Conservation (phyloP, 176 grass and related monocot species). For the Oryza glaberrima region DNA sequence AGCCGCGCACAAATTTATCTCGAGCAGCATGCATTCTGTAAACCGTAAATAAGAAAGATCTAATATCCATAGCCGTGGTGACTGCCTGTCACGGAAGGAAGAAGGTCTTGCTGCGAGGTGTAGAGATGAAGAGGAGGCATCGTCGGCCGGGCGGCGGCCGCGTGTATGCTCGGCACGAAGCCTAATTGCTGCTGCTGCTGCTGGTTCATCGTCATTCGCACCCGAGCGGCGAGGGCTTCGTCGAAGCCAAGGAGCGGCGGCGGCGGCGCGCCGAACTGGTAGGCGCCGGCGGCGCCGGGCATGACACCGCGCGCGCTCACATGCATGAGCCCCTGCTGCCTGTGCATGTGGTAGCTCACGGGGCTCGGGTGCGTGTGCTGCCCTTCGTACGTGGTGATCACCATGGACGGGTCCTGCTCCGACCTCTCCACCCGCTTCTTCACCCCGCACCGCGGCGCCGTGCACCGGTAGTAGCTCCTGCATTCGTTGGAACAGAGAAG, state of each 20-base stretch:
- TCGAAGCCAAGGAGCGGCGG: not conserved
- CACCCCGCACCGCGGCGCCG: constrained; percentile 67
- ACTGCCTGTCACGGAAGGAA: not conserved
- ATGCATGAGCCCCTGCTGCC: constrained; percentile 4
- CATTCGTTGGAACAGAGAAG: not conserved
- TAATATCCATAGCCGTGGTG: not conserved
- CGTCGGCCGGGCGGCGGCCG: not conserved
- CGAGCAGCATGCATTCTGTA: not conserved
- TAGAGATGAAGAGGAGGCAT: constrained; percentile 28
- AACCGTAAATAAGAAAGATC: not conserved
- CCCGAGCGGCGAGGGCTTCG: not conserved
- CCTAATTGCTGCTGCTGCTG: constrained; percentile 15
- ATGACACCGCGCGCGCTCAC: not conserved
- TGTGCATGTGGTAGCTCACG: not conserved
- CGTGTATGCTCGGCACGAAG: constrained; percentile 33
- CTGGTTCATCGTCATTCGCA: not conserved
- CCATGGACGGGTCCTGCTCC: constrained; percentile 60
- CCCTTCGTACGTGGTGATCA: constrained; percentile 91
- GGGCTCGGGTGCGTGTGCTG: constrained; percentile 73
- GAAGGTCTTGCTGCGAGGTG: constrained; percentile 49
- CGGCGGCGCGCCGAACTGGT: not conserved
- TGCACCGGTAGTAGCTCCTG: constrained; percentile 96
- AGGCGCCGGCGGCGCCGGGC: not conserved
- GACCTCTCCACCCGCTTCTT: constrained; percentile 90
- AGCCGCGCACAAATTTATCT: not conserved